These are phyloP conservation scores for Boletus reticuloceps DNA, from an alignment of 768 basidiomycete genomes.

Conservation along the genomic window DNA sequence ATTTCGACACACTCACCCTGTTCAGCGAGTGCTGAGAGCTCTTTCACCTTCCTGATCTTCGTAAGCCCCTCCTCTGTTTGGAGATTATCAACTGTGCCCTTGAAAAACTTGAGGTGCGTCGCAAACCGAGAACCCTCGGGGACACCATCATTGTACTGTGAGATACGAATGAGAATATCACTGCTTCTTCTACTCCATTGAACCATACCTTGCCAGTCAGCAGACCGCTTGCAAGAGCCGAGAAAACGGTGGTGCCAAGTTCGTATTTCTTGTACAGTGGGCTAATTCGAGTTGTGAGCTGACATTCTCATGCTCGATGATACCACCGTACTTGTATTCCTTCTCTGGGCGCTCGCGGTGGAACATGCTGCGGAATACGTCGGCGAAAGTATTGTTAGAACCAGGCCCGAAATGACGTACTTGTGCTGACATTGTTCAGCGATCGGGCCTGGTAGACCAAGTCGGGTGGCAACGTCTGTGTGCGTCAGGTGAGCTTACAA, in stretches of 20 bases:
- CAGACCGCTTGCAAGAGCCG: conserved; percentile 53
- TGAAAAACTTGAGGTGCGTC: conserved; percentile 46
- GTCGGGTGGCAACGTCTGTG: conserved; percentile 46
- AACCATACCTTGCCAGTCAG: conserved; percentile 49
- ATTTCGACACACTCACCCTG: conserved; percentile 13
- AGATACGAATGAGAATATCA: not conserved
- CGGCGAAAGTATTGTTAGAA: not conserved
- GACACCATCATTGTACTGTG: conserved; percentile 48
- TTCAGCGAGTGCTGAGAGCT: conserved; percentile 46
- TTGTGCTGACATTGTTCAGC: conserved; percentile 53
- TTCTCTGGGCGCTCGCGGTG: conserved; percentile 53
- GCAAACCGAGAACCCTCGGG: conserved; percentile 52
- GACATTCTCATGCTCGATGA: not conserved
- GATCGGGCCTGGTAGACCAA: conserved; percentile 48
- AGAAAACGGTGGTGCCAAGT: conserved; percentile 52
- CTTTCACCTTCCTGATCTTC: conserved; percentile 49
- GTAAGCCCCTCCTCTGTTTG: conserved; percentile 39
- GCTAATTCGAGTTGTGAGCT: conserved; percentile 28
- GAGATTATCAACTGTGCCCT: conserved; percentile 42
- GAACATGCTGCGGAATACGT: conserved; percentile 37
- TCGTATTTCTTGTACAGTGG: conserved; percentile 45
- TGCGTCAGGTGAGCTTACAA: not conserved
- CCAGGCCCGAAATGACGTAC: conserved; percentile 19
- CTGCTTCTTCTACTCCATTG: not conserved
- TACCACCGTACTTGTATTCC: conserved; percentile 44